Conservation (phyloP, 2,329 filamentous ascomycete genomes). For the Neofusicoccum umdonicola region DNA sequence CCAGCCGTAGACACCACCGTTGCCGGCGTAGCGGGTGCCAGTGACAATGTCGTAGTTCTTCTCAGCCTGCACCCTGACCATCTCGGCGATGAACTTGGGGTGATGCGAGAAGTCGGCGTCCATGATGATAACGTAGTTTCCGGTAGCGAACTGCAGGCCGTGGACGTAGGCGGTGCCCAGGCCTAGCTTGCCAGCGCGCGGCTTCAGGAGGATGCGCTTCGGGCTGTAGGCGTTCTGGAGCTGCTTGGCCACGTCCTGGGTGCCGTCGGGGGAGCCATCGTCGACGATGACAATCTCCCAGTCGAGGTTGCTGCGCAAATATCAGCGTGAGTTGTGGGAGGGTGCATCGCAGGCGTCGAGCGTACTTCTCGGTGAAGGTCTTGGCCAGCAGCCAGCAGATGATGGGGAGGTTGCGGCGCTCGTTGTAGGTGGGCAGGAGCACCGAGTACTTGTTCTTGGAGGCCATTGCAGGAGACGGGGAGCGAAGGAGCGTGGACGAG, state of each 20-base stretch:
- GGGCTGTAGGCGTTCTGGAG: conserved; percentile 79
- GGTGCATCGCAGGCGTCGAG: conserved; percentile 13
- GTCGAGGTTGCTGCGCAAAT: conserved; percentile 71
- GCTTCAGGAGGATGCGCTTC: conserved; percentile 76
- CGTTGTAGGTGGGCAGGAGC: conserved; percentile 97
- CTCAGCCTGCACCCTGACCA: conserved; percentile 78
- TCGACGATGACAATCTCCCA: conserved; percentile 99
- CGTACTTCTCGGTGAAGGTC: conserved; percentile 85
- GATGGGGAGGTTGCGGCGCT: conserved; percentile 94
- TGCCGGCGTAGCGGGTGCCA: conserved; percentile 86
- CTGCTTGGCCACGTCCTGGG: conserved; percentile 84
- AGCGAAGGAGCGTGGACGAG: background rate
- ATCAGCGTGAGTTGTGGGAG: conserved; percentile 56
- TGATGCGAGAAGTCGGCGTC: conserved; percentile 99
- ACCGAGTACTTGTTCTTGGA: conserved; percentile 75
- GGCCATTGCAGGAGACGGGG: conserved; percentile 5
- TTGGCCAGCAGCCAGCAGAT: conserved; percentile 91
- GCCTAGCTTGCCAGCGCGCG: conserved; percentile 92
- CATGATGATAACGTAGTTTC: conserved; percentile 99
- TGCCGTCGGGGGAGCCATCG: conserved; percentile 95
- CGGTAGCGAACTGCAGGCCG: conserved; percentile 82
- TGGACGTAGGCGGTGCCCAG: conserved; percentile 96
- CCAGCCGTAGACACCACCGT: conserved; percentile 90
- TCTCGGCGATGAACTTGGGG: conserved; percentile 95
- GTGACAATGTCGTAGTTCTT: conserved; percentile 94